Base-by-base conservation (phyloP, 208 protist genomes). In the Acanthamoeba lenticulata region DNA sequence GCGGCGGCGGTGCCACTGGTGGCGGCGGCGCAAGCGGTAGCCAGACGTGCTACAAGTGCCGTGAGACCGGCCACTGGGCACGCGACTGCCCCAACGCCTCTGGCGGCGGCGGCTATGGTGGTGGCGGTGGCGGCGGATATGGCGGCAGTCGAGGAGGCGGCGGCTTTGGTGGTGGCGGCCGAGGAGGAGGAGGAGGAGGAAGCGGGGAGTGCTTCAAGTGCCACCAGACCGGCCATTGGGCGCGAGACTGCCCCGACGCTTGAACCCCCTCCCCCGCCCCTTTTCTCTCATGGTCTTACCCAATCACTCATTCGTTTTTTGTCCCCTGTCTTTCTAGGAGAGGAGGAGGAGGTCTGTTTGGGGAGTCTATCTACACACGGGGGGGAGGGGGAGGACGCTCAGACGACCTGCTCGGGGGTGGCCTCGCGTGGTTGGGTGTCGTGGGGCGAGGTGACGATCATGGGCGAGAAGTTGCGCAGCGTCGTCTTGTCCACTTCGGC, bases 181-280 rank as follows among this genome's bases (percentile, higher is more conserved):
- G 79, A 49, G 47, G 79, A 36, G 79, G 47, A 7, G 79, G 34
- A 5, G 36, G 69, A 7, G 32, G 69, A 9, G 7, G 69, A 9
- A 44, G 69, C n/a, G 32, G 69, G 69, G 3, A 3, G 40, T 88
- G 79, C 79, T 88, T 60, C 79, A 88, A 88, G 79, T 88, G 79
- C 42, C 5, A n/a, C 32, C 40, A 60, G n/a, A 24, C 40, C 2
- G 79, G 79, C 42, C 79, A 88, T 29, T 88, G 79, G 79, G 9
- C 79, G 27, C 5, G 47, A 34, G 45, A 88, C n/a, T 88, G 79
- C 32, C 79, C 79, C 69, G 9, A 38, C 69, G 27, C 7, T 32
- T 79, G 69, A 79, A 6, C 9, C 47, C 15, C 15, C 15, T 19
- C 47, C 9, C 15, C 32, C 5, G 5, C 47, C 15, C 15, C 47